Base-by-base conservation (phyloP, 164 flowering plant genomes). In the Chloranthus sessilifolius region DNA sequence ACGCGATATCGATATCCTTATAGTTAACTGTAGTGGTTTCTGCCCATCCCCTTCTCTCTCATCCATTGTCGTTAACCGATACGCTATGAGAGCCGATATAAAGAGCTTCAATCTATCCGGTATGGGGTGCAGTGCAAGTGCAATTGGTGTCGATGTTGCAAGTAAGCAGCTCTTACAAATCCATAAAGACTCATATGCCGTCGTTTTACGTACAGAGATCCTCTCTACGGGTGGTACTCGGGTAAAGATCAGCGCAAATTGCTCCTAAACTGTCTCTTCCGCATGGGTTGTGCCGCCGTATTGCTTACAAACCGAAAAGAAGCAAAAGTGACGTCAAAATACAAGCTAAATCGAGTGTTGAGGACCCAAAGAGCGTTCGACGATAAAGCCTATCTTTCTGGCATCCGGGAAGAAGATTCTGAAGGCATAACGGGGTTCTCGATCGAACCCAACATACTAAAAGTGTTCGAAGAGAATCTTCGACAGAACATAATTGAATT, bases 81-180 rank as follows among this genome's bases (percentile, higher is more conserved):
- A 52, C 73, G 41, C 54, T 42, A 55, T 83, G 80, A 71, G 76
- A 56, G 51, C 37, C 12, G 76, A 83, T 31, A 43, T 83, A 0
- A 83, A 77, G 48, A 77, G 71, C 71, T 86, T 50, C 26, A 83
- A 62, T 31, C 49, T 86, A 19, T 75, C 81, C 1, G 95, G 95
- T 3, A 83, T 83, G 95, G 95, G 95, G 8, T 86, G 95, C 62
- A 78, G 91, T 43, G 88, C 88, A 0, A 69, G 86, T 5, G 67
- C 66, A 2, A 16, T 81, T 0, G 76, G 62, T 17, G 50, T 86
- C 7, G 73, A 76, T n/a, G n/a, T 81, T 35, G 91, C 86, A n/a
- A n/a, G n/a, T 22, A 52, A 54, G 22, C 56, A 60, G 43, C 68
- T 86, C 4, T 61, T 83, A 1, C 63, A 58, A 42, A 36, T 57